Evolutionary conservation across 139 green algal genomes (phyloP), one percentile per base, ranked within the genome.

Genomic region (Edaphochlamys debaryana): DNA sequence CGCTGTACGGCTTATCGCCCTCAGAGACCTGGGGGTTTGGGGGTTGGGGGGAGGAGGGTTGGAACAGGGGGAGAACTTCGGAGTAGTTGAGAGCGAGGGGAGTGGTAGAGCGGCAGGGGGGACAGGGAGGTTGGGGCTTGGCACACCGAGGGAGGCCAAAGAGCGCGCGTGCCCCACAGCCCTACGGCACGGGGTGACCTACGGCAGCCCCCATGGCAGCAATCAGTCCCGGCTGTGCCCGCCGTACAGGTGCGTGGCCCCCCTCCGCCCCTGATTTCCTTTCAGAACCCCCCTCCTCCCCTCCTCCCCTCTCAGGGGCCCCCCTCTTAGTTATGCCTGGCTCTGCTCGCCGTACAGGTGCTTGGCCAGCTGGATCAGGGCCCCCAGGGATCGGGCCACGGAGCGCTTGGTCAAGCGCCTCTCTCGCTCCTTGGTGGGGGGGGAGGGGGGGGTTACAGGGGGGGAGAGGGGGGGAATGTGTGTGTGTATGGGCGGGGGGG

Each of bases 321-420:
- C 32, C 29, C 60, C 64, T 27, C 64, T 4, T 34, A 91, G n/a
- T n/a, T n/a, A n/a, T n/a, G n/a, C 87, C 68, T 62, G 64, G 32
- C 85, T 90, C 38, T 88, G 41, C 3, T 70, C 66, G 62, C 93
- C 87, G 80, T 92, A 91, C 67, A 95, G 32, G 79, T 91, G 95
- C 58, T 94, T 92, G 48, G 89, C 92, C 13, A 82, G 62, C 56
- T 69, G 40, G 29, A 90, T 63, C 27, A 38, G 1, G 27, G 74
- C 67, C 52, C 36, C 69, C 29, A 84, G 66, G 19, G 4, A 27
- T 27, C 41, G 34, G 36, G 42, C 15, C 38, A 72, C 30, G 56
- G 29, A 80, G 54, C 67, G 56, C 38, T 62, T 48, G 72, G 22
- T 37, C 50, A 67, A 8, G 41, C 69, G 42, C 4, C 69, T 41